Evolutionary conservation across 768 basidiomycete genomes (phyloP), one percentile per base, ranked within the genome.

Genomic region (Mycena haematopus): DNA sequence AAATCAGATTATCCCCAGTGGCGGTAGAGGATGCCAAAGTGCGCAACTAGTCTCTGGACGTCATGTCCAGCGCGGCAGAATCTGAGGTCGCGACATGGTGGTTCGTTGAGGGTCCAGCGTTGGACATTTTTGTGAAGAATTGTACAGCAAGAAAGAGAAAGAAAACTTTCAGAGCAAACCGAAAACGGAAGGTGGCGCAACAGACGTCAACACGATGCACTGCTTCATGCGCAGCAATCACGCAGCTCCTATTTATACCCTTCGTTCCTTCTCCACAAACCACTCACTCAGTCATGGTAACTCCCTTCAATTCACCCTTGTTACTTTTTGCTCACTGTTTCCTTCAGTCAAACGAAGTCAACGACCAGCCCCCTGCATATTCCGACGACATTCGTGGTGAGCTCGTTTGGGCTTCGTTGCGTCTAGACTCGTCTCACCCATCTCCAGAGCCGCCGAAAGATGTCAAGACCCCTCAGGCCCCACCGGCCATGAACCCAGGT

Each of bases 1-100:
- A 60, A 64, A 74, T 83, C 69, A 83, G 78, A 79, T 71, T 70
- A 68, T 60, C 72, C 69, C 52, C 51, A 42, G 53, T 51, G 67
- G 52, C 52, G 47, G 63, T 52, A 65, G 65, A 65, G 29, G 52
- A 65, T 73, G 65, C 61, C 67, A 70, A 75, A 68, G 68, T 72
- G 81, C 82, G 86, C 82, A 84, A 90, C 92, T 94, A 94, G 85
- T 94, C 92, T 82, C 82, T 85, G 25, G 92, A 94, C 52, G 92
- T 94, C 92, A 94, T 91, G 67, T 84, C 80, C 40, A 79, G 79
- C 17, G 62, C 53, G n/a, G n/a, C 19, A 25, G 36, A 22, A 31
- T 66, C 64, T 31, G 56, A 36, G 17, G 55, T 52, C 19, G 56
- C 45, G 57, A 61, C 71, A 50, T 67, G 56, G 60, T 66, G 56